phyloP scores from a whole-genome alignment of 2,329 filamentous ascomycete species.

The Fusarium neocosmosporiellum region DNA sequence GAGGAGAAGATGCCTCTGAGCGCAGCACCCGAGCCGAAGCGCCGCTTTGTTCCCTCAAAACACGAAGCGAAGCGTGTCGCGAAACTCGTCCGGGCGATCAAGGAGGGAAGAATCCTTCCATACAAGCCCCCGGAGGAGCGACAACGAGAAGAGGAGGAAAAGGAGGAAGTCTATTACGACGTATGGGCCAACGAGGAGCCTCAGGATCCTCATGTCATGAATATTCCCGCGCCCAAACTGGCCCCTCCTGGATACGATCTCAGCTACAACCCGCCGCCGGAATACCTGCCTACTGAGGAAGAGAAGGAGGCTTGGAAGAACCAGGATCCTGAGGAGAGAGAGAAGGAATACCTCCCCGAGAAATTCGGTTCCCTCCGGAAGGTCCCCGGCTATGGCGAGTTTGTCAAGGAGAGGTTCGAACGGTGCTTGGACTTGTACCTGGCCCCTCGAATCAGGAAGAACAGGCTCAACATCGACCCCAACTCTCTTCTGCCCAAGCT shows the following conservation, averaged over 20 bases:
- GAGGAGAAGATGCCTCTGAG: constrained; percentile 95
- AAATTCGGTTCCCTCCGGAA: constrained; percentile 87
- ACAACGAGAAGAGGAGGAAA: constrained; percentile 76
- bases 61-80: constrained; percentile 96
- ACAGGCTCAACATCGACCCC: constrained; percentile 96
- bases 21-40: constrained; percentile 93
- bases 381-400: constrained; percentile 89
- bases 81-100: constrained; percentile 96
- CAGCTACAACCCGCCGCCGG: constrained; percentile 94
- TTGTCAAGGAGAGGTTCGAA: constrained; percentile 97
- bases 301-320: constrained; percentile 89
- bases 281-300: constrained; percentile 88
- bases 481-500: constrained; percentile 92
- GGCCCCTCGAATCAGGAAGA: constrained; percentile 90
- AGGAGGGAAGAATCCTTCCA: constrained; percentile 91
- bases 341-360: constrained; percentile 87
- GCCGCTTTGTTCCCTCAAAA: constrained; percentile 94
- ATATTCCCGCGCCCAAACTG: constrained; percentile 92
- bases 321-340: constrained; percentile 87
- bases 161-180: constrained; percentile 82
- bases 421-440: constrained; percentile 95
- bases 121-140: constrained; percentile 80
- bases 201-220: constrained; percentile 87
- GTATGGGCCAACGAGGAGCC: constrained; percentile 95
- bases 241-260: constrained; percentile 94